Percentiles rank a stretch among this genome's conserved stretches.
These are phyloP conservation scores for Chlorella sorokiniana DNA, from an alignment of 139 green algal species.

Conservation along the genomic window DNA sequence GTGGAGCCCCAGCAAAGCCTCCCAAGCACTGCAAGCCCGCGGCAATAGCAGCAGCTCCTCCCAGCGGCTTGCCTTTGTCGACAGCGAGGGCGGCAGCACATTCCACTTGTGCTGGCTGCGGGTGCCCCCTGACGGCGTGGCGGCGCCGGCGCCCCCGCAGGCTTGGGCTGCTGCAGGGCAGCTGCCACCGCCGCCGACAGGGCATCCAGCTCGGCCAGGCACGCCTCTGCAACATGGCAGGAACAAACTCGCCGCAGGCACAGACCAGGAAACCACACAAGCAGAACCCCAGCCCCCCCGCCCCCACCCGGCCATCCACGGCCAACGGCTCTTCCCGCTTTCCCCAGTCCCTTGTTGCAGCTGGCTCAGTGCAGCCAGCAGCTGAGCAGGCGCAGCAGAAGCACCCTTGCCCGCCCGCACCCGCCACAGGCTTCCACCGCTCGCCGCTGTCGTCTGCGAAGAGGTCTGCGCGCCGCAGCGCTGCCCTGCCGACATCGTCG, in stretches of 20 bases:
- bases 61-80: slow-evolving; percentile 11
- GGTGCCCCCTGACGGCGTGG: background rate
- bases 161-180: slow-evolving; percentile 11
- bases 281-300: too few species aligned
- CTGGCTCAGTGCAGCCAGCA: background rate
- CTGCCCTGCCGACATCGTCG: slow-evolving; percentile 20
- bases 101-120: slow-evolving; percentile 36
- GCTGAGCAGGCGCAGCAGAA: background rate
- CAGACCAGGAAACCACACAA: background rate
- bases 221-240: background rate
- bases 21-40: too few species aligned
- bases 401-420: slow-evolving; percentile 14
- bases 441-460: slow-evolving; percentile 56
- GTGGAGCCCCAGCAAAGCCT: too few species aligned
- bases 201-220: slow-evolving; percentile 15
- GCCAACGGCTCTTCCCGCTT: too few species aligned
- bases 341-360: too few species aligned
- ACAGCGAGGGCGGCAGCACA: slow-evolving; percentile 18
- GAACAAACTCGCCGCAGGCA: background rate
- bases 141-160: background rate
- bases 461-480: slow-evolving; percentile 34
- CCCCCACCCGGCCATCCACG: too few species aligned
- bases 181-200: slow-evolving; percentile 10
- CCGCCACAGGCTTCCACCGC: slow-evolving; percentile 36
- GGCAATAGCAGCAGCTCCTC: too few species aligned